Base-by-base conservation (phyloP, 257 asterid species). In the Solanum dulcamara region DNA sequence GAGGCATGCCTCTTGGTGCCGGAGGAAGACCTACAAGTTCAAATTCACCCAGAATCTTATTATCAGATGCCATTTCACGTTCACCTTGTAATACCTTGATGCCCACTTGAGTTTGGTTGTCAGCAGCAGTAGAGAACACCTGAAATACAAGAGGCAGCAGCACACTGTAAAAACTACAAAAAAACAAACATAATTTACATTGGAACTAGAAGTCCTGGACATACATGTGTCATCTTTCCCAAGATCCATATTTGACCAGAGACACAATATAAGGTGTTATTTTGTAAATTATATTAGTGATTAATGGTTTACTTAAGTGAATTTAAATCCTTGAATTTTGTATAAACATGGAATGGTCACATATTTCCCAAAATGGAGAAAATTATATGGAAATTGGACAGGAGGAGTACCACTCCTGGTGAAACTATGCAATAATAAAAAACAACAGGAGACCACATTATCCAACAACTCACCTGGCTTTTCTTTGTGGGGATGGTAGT, bases 1-100 rank as follows among this genome's bases (percentile, higher is more conserved):
- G 98, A 44, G 98, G 98, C 86, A 91, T 59, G 77, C 98, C 98
- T 87, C 98, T 90, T 7, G 95, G 95, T 30, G 97, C 91, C 7
- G 98, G 98, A 62, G 97, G 97, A 83, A 94, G 88, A 17, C 98
- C 98, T 55, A 89, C 88, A 2, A 95, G 98, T 48, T 93, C 97
- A 79, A 95, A 95, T 88, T 94, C 95, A 8, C 98, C 98, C 20
- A 95, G 92, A 44, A 89, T 85, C 88, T 95, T 95, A 88, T 95
- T 95, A 82, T 93, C 98, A 3, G 91, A 0, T 4, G 97, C 97
- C 97, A 93, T 90, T 85, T 95, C 98, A 5, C 98, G 95, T 82
- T 95, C 98, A 81, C 98, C 98, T 90, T 90, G 92, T 82, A 90
- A 26, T 18, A 90, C 91, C 33, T 90, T 90, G 20, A 90, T 90